Evolutionary conservation across 345 rosid species (phyloP).

Genomic region (Eucalyptus cloeziana): DNA sequence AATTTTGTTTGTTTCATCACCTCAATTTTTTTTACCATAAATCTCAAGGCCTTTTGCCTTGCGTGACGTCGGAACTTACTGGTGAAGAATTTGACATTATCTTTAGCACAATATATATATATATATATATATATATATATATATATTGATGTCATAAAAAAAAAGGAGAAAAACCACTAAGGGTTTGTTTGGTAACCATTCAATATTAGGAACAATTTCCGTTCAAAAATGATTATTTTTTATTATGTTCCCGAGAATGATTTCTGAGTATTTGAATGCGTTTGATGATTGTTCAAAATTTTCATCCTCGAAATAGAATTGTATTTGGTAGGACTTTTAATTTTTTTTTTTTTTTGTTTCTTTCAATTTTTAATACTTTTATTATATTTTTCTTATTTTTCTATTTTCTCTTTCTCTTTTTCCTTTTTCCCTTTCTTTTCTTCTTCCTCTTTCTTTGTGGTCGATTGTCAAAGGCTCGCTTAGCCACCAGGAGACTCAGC

Average conservation of each 20-base stretch:
- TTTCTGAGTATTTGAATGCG: accelerated
- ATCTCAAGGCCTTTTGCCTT: neutral
- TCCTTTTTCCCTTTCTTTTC: too few species aligned
- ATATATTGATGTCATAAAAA: neutral
- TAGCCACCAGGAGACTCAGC: too few species aligned
- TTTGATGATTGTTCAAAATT: too few species aligned
- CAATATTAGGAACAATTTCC: accelerated
- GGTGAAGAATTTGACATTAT: neutral
- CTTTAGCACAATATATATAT: neutral
- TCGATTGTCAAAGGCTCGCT: accelerated
- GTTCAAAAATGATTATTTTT: too few species aligned
- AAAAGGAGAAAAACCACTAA: accelerated
- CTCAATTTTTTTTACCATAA: neutral
- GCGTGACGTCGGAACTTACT: accelerated
- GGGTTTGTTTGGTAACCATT: accelerated
- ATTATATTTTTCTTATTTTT: too few species aligned
- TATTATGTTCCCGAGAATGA: accelerated
- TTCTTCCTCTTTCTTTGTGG: too few species aligned
- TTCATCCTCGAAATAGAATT: too few species aligned
- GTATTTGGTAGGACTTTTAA: too few species aligned
- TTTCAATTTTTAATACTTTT: too few species aligned
- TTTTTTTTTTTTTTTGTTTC: too few species aligned
- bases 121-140: too few species aligned
- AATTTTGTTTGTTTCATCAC: neutral
- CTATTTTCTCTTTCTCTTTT: too few species aligned